A percentile compares a stretch with the other conserved stretches of the same genome.
Evolutionary conservation across 345 rosid species (phyloP).

Genomic region (Trapa incisa): DNA sequence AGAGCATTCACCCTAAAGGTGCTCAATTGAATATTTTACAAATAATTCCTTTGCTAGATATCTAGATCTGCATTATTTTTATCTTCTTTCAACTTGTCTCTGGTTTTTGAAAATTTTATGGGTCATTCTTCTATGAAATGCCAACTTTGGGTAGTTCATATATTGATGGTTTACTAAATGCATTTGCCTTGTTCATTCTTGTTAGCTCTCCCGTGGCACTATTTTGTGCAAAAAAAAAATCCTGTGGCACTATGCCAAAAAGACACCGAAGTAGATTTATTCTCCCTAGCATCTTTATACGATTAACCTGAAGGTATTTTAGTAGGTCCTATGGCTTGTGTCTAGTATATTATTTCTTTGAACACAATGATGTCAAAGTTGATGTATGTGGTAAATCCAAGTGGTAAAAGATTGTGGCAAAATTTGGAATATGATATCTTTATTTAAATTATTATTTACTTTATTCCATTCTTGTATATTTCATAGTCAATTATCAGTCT

Average conservation of each 20-base stretch:
- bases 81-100: neutral
- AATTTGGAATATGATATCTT: neutral
- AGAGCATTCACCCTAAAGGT: constrained; percentile 97
- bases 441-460: neutral
- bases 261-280: too few relatives aligned
- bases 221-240: too few relatives aligned
- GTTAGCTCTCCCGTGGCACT: neutral
- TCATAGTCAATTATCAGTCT: neutral
- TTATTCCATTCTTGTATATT: neutral
- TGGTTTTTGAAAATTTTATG: neutral
- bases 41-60: neutral
- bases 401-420: neutral
- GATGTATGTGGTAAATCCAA: neutral
- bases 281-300: neutral
- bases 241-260: too few relatives aligned
- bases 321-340: neutral
- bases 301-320: neutral
- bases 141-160: neutral
- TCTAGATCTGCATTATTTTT: neutral
- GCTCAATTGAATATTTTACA: constrained; percentile 4
- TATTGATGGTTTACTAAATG: neutral
- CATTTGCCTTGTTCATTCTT: neutral
- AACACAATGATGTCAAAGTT: neutral
- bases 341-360: neutral
- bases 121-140: neutral